Conservation (phyloP, 495 filamentous ascomycete species). For the Chaetomium fimeti region DNA sequence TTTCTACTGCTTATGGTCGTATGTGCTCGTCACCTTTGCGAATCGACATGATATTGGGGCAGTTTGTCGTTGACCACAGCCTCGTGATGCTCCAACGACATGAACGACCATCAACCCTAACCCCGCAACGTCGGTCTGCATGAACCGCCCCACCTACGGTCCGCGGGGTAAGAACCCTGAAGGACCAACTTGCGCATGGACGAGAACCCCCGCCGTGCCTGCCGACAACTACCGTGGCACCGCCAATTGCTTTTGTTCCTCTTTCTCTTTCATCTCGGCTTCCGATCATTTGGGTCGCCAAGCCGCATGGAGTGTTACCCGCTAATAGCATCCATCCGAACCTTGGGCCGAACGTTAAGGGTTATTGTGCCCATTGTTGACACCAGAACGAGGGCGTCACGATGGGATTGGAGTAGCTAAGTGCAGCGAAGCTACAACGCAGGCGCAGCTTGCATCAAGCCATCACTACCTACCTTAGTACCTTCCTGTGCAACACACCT, state of each 20-base stretch:
- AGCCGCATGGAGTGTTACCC: conserved; percentile 13
- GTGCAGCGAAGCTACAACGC: not conserved
- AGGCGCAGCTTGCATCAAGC: not conserved
- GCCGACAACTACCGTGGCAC: conserved; percentile 19
- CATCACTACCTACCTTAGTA: not conserved
- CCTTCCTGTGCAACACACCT: not conserved
- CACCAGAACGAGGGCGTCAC: not conserved
- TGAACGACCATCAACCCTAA: too few species aligned
- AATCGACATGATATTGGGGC: too few species aligned
- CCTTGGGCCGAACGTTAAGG: not conserved
- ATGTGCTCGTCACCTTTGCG: too few species aligned
- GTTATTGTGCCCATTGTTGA: not conserved
- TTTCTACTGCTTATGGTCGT: conserved; percentile 16
- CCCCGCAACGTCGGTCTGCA: not conserved
- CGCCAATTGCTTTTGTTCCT: conserved; percentile 23
- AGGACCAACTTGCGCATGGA: not conserved
- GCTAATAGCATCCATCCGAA: not conserved
- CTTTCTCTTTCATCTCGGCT: not conserved
- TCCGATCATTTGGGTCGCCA: conserved; percentile 23
- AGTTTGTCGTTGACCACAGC: too few species aligned
- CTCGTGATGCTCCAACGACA: too few species aligned
- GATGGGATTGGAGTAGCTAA: not conserved
- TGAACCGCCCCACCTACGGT: not conserved
- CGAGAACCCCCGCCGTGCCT: conserved; percentile 5
- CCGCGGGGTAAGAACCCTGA: not conserved